Evolutionary conservation across 2,329 filamentous ascomycete species (phyloP).

Genomic region (Aspergillus glaucus): DNA sequence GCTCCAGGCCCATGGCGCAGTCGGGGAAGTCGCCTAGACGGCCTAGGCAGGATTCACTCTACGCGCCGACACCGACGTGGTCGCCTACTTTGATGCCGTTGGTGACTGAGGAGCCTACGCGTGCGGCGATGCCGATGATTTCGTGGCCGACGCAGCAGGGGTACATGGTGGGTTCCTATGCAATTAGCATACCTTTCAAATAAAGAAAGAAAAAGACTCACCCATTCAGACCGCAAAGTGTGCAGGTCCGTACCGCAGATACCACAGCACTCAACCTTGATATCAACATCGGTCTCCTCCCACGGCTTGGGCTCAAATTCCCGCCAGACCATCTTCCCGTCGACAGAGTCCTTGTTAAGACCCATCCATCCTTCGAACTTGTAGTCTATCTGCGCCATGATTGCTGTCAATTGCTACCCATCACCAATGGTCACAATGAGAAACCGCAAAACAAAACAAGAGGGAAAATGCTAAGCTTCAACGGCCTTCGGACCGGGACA

Average conservation of each 20-base stretch:
- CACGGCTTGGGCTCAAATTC: slow-evolving; percentile 59
- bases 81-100: slow-evolving; percentile 29
- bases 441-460: too few relatives aligned
- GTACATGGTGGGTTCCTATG: slow-evolving; percentile 27
- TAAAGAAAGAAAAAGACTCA: slow-evolving; percentile 11
- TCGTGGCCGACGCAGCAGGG: slow-evolving; percentile 58
- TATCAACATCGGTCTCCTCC: slow-evolving; percentile 60
- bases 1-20: slow-evolving; percentile 42
- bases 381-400: slow-evolving; percentile 13
- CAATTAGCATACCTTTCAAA: not conserved
- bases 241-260: slow-evolving; percentile 60
- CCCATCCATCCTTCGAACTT: slow-evolving; percentile 55
- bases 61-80: slow-evolving; percentile 53
- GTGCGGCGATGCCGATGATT: slow-evolving; percentile 55
- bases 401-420: too few relatives aligned
- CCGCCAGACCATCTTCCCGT: slow-evolving; percentile 52
- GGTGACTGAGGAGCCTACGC: slow-evolving; percentile 45
- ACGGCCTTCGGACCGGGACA: too few relatives aligned
- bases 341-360: slow-evolving; percentile 41
- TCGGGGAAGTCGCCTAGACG: slow-evolving; percentile 46
- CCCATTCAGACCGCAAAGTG: slow-evolving; percentile 46
- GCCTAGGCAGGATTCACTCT: slow-evolving; percentile 49
- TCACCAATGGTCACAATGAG: too few relatives aligned
- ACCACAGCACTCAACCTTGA: slow-evolving; percentile 58
- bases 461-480: too few relatives aligned